These are phyloP conservation scores for Colletotrichum shisoi DNA, from an alignment of 2,329 filamentous ascomycete genomes.

Conservation along the genomic window DNA sequence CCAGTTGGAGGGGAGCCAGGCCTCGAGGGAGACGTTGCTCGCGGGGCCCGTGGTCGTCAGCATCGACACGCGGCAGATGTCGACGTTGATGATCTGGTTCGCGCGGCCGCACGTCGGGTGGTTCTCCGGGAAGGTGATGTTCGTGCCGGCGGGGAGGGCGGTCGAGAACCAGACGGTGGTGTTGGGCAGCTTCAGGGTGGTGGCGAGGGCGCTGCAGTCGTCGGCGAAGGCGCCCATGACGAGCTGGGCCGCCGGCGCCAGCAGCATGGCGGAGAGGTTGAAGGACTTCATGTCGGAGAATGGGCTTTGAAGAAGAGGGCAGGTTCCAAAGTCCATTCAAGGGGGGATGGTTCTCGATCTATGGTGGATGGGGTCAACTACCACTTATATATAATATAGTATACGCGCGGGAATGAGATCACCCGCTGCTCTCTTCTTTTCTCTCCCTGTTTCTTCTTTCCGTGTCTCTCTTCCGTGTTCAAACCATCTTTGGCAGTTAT, in stretches of 20 bases:
- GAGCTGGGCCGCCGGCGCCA: constrained; percentile 34
- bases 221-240: constrained; percentile 33
- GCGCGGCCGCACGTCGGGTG: constrained; percentile 49
- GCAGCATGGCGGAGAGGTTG: constrained; percentile 30
- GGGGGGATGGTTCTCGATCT: background rate
- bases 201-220: constrained; percentile 43
- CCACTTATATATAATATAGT: constrained; percentile 11
- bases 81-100: constrained; percentile 40
- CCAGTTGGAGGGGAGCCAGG: constrained; percentile 58
- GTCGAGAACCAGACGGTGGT: constrained; percentile 50
- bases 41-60: constrained; percentile 50
- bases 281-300: constrained; percentile 35
- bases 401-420: background rate
- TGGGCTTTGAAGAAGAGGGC: constrained; percentile 9
- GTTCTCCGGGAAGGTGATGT: constrained; percentile 50
- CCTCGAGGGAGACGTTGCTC: constrained; percentile 56
- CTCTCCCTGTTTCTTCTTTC: too few species aligned
- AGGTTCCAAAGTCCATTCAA: constrained; percentile 16
- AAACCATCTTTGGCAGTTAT: background rate
- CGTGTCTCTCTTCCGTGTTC: too few species aligned
- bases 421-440: background rate
- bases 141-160: constrained; percentile 52
- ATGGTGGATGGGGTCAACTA: background rate
- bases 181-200: constrained; percentile 40
- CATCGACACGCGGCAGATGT: constrained; percentile 46